Base-by-base conservation (phyloP, 1,284 basidiomycete genomes). In the Pseudozyma sp. region DNA sequence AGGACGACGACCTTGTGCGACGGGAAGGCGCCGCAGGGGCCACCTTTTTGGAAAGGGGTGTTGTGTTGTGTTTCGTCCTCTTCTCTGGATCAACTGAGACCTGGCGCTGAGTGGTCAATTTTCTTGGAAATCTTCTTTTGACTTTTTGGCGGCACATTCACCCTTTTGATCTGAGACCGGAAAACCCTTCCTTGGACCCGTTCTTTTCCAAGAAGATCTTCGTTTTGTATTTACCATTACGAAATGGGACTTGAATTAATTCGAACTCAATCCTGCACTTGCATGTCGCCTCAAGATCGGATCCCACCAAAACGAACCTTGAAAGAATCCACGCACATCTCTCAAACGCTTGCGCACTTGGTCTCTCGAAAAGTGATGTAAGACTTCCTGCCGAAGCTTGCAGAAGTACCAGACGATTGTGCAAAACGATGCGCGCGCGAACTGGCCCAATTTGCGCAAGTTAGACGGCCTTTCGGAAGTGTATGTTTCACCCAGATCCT, bases 151-250 rank as follows among this genome's bases (percentile, higher is more conserved):
- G 16, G 39, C 39, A 40, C 55, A 65, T 31, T 55, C 52, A 45
- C 25, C 25, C 25, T 31, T 6, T 31, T 31, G 25, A 31, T 44
- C 57, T 55, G 56, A 59, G 16, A 59, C 52, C 19, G 2, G 16
- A 13, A 13, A n/a, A 50, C 54, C 61, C 44, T 40, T 40, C 39
- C 9, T 36, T 57, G 54, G 64, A 52, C 58, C 58, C 58, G 64
- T 60, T 57, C 59, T 65, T 35, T 65, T 59, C 62, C 21, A 19
- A 45, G 43, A 45, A 31, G 25, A 31, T 31, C 25, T 31, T 31
- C 25, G 6, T 31, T 31, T 31, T 31, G 25, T 31, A 31, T 3
- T 3, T 31, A 6, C 25, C 25, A 31, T 31, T 31, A 31, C 25
- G 6, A 31, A 31, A 31, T 3, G 3, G 39, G 2, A n/a, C 11